Percentiles rank a stretch among this genome's conserved stretches.
Evolutionary conservation across 2,329 filamentous ascomycete genomes (phyloP).

Genomic region (Cladophialophora bantiana): DNA sequence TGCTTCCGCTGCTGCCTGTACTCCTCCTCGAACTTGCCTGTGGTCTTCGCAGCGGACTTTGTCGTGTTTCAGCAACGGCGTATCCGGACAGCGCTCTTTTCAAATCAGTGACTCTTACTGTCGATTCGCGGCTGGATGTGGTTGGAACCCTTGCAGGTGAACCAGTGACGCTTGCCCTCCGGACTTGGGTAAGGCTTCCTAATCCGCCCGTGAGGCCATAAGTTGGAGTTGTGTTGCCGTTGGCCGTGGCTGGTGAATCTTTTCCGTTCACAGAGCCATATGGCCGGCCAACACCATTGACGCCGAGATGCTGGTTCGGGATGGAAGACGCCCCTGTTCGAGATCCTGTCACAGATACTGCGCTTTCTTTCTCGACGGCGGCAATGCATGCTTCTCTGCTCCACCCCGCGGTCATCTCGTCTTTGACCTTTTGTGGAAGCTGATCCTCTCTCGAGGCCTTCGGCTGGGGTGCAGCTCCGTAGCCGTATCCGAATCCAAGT

Average conservation of each 20-base stretch:
- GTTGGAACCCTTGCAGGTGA: conserved; percentile 45
- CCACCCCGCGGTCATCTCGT: conserved; percentile 82
- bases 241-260: conserved; percentile 39
- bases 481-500: conserved; percentile 58
- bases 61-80: conserved; percentile 46
- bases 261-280: conserved; percentile 32
- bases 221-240: conserved; percentile 34
- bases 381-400: conserved; percentile 75
- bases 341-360: conserved; percentile 78
- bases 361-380: conserved; percentile 69
- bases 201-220: conserved; percentile 39
- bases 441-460: conserved; percentile 55
- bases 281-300: conserved; percentile 35
- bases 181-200: conserved; percentile 44
- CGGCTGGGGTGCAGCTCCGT: conserved; percentile 45
- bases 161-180: conserved; percentile 48
- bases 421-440: conserved; percentile 71
- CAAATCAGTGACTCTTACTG: conserved; percentile 57
- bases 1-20: conserved; percentile 49
- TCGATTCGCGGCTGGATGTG: conserved; percentile 53
- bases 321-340: conserved; percentile 60
- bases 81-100: conserved; percentile 56
- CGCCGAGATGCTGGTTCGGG: conserved; percentile 38
- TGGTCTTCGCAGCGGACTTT: conserved; percentile 51
- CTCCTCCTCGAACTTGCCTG: conserved; percentile 36